Conservation (phyloP, 192 early-diverging fungal species). For the Globomyces pollinis-pini region DNA sequence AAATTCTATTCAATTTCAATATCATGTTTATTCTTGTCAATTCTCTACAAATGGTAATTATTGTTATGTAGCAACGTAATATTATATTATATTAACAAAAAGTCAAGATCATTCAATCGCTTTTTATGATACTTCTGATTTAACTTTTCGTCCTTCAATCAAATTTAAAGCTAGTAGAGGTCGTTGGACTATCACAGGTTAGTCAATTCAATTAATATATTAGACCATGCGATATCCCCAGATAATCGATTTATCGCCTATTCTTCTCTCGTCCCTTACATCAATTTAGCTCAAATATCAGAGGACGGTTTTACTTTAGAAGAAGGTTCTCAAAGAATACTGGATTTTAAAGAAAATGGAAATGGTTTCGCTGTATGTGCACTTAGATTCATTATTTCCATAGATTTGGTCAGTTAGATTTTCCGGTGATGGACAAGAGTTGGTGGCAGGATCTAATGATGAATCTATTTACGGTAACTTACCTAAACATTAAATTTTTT, state of each 20-base stretch:
- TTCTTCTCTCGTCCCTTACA: constrained; percentile 49
- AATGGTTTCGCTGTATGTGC: neutral
- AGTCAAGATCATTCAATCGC: constrained; percentile 53
- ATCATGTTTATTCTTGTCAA: constrained; percentile 43
- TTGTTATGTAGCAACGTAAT: constrained; percentile 25
- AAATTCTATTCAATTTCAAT: too few relatives aligned
- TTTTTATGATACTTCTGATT: constrained; percentile 50
- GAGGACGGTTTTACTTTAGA: neutral
- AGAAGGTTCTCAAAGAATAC: constrained; percentile 8
- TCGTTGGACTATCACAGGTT: constrained; percentile 59
- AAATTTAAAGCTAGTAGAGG: constrained; percentile 39
- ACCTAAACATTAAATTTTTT: constrained; percentile 7
- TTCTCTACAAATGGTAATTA: constrained; percentile 43
- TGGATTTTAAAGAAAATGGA: constrained; percentile 15
- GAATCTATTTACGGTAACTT: neutral
- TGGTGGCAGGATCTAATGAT: constrained; percentile 48
- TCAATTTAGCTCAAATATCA: constrained; percentile 34
- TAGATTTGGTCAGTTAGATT: constrained; percentile 62
- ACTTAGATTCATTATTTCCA: too few relatives aligned
- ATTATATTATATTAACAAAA: constrained; percentile 50
- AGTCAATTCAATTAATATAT: constrained; percentile 1
- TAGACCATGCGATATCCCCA: constrained; percentile 33
- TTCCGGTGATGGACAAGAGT: constrained; percentile 48
- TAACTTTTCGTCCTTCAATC: constrained; percentile 22
- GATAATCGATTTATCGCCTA: constrained; percentile 49